These are phyloP conservation scores for Schizochytrium sp. DNA, from an alignment of 108 stramenopile genomes.

Conservation along the genomic window DNA sequence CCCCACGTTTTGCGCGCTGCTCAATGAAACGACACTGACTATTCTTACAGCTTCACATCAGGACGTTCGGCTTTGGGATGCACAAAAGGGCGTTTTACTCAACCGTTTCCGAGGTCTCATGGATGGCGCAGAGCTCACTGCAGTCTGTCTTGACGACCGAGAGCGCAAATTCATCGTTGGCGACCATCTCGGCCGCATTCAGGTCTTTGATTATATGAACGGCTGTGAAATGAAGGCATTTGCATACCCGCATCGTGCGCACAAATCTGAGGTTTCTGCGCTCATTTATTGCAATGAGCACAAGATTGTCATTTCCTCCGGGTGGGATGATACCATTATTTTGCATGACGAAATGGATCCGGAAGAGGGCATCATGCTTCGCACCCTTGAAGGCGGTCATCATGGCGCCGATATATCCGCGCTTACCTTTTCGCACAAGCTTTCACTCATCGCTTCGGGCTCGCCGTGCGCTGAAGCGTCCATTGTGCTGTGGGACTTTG, in stretches of 20 bases:
- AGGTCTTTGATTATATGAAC: constrained; percentile 28
- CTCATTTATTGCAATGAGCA: constrained; percentile 29
- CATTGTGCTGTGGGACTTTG: constrained; percentile 37
- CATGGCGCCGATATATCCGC: constrained; percentile 34
- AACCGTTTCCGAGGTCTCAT: constrained; percentile 19
- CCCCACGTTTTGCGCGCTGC: neutral
- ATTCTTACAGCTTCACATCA: neutral
- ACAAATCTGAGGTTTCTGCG: constrained; percentile 25
- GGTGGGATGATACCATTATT: constrained; percentile 28
- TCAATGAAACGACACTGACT: constrained; percentile 18
- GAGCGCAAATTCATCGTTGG: constrained; percentile 41
- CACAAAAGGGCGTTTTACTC: neutral
- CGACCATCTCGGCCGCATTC: constrained; percentile 28
- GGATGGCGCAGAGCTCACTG: constrained; percentile 28
- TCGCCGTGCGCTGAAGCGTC: neutral
- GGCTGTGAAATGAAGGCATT: constrained; percentile 25
- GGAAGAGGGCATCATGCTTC: constrained; percentile 21
- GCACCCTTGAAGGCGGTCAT: constrained; percentile 27
- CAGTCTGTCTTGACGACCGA: constrained; percentile 36
- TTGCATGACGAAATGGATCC: constrained; percentile 34
- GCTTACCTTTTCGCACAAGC: constrained; percentile 23
- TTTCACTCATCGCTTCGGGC: constrained; percentile 37
- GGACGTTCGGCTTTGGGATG: constrained; percentile 21
- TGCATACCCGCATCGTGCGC: constrained; percentile 21
- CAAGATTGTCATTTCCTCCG: constrained; percentile 28